Base-by-base conservation (phyloP, 169 alveolate genomes). In the Neospora caninum region DNA sequence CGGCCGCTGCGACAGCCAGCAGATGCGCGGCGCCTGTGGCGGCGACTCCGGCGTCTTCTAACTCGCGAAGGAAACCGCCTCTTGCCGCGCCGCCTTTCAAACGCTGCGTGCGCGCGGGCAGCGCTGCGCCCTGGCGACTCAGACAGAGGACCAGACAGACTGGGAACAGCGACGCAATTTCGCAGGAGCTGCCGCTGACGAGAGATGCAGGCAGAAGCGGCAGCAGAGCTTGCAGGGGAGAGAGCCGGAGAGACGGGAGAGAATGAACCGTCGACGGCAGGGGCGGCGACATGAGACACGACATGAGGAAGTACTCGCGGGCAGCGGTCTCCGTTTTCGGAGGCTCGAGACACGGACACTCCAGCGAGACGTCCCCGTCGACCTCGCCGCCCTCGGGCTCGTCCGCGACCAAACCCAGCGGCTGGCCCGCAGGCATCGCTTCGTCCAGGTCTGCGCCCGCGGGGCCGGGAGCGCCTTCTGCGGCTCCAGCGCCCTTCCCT, bases 201-300 rank as follows among this genome's bases (percentile, higher is more conserved):
- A 80, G 84, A 49, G 86, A 53, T 10, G 64, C 83, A 29, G 94
- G 53, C n/a, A 49, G 78, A 39, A 80, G 34, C 70, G 45, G 87
- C 34, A 41, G 38, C 25, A 53, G 92, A 2, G 87, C 86, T 87
- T 82, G 88, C 42, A 78, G 89, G 6, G 89, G 89, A 4, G 92
- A 54, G 54, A 88, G 86, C 22, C 93, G 83, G 43, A 88, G 94
- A 13, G 54, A 43, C 41, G 92, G 92, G 42, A 86, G 42, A 31
- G 92, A 49, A 39, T 53, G 89, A 13, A 41, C 41, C 29, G 54
- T 27, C 29, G 54, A 13, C n/a, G 89, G 89, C 39, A 82, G 89
- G 0, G 69, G 89, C 10, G 89, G 89, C 9, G 69, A 41, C 67
- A 82, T 7, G 38, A 82, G 38, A 27, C 53, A 82, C 25, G n/a